Percentiles rank a stretch among this genome's conserved stretches.
Conservation (phyloP, 306 rosid species). For the Argentina anserina region DNA sequence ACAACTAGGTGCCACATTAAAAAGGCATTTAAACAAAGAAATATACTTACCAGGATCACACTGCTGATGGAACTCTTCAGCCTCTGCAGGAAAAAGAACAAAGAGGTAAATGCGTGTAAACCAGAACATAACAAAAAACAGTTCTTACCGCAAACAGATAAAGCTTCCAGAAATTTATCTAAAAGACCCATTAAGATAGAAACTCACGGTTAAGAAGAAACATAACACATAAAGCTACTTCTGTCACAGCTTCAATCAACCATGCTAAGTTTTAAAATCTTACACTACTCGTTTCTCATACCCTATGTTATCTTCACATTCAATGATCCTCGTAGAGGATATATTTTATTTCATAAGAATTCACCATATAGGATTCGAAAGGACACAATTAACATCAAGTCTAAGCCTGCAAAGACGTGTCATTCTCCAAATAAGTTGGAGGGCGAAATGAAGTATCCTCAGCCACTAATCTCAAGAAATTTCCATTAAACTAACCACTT, state of each 20-base stretch:
- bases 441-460: background rate
- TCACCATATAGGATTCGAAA: background rate
- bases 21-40: background rate
- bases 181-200: background rate
- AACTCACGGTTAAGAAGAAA: background rate
- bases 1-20: background rate
- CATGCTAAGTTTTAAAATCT: constrained; percentile 1
- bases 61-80: constrained; percentile 74
- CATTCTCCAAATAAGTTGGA: background rate
- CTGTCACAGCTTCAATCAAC: background rate
- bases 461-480: background rate
- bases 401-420: background rate
- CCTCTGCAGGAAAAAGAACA: constrained; percentile 54
- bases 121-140: background rate
- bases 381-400: background rate
- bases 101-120: constrained; percentile 23
- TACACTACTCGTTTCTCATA: background rate
- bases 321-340: background rate
- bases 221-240: background rate
- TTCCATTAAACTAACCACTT: background rate
- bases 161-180: background rate
- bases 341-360: background rate
- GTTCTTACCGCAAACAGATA: background rate
- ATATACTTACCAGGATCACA: constrained; percentile 76
- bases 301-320: background rate